Conservation (phyloP, 2,329 filamentous ascomycete species). For the Cladorrhinum sp. region DNA sequence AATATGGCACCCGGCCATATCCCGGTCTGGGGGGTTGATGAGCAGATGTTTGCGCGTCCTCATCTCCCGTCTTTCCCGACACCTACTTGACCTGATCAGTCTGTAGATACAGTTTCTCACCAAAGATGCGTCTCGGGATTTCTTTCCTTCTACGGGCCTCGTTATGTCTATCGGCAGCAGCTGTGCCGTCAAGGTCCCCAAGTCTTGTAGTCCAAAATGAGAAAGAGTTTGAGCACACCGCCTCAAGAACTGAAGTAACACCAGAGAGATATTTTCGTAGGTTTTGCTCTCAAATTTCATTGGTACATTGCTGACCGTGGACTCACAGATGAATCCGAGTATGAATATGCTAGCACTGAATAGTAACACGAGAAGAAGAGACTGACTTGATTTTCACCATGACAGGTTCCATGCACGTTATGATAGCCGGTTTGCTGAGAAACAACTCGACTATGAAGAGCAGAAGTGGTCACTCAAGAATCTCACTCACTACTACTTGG, state of each 20-base stretch:
- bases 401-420: constrained; percentile 35
- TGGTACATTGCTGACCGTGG: neutral
- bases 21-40: neutral
- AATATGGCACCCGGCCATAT: neutral
- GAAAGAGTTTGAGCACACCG: neutral
- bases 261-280: neutral
- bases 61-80: neutral
- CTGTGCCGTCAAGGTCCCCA: neutral
- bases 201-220: neutral
- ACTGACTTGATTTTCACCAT: neutral
- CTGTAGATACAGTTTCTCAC: neutral
- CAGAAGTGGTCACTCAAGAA: constrained; percentile 50
- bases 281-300: neutral
- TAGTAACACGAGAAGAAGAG: neutral
- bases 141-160: neutral
- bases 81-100: neutral
- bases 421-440: constrained; percentile 29
- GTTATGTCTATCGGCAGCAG: neutral
- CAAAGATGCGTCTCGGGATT: neutral
- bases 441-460: neutral
- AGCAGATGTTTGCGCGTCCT: too few species aligned
- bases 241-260: neutral
- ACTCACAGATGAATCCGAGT: neutral
- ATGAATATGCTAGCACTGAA: neutral
- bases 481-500: constrained; percentile 69